Evolutionary conservation across 2,329 filamentous ascomycete genomes (phyloP).

Genomic region (Penicillium thymicola): DNA sequence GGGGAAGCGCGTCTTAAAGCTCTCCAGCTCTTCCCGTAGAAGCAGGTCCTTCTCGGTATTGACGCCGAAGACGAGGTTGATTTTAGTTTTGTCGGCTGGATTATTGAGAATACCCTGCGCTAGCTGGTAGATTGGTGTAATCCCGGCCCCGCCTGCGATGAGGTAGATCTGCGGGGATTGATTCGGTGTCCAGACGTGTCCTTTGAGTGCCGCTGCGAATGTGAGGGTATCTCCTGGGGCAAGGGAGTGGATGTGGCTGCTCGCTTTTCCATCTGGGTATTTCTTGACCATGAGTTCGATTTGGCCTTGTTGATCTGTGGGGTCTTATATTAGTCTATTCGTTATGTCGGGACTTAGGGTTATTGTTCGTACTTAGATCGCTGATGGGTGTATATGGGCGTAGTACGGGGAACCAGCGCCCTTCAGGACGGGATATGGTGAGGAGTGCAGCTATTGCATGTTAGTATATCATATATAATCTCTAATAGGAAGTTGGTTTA

Average conservation of each 20-base stretch:
- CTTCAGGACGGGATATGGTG: conserved; percentile 58
- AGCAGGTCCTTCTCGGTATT: conserved; percentile 63
- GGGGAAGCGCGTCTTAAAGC: conserved; percentile 50
- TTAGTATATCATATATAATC: conserved; percentile 1
- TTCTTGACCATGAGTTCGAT: conserved; percentile 66
- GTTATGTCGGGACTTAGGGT: not conserved
- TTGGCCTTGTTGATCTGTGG: conserved; percentile 53
- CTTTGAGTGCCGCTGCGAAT: conserved; percentile 55
- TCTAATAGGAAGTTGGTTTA: not conserved
- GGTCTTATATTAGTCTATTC: conserved; percentile 1
- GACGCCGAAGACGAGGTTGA: conserved; percentile 65
- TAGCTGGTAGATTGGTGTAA: conserved; percentile 68
- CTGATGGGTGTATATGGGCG: conserved; percentile 67
- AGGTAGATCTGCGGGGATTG: conserved; percentile 55
- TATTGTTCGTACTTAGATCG: conserved; percentile 42
- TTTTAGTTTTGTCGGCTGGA: conserved; percentile 58
- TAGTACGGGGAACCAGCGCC: conserved; percentile 56
- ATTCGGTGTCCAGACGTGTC: conserved; percentile 53
- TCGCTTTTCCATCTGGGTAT: conserved; percentile 64
- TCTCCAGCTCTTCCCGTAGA: conserved; percentile 55
- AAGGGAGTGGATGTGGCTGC: conserved; percentile 64
- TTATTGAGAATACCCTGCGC: conserved; percentile 61
- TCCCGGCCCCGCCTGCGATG: conserved; percentile 69
- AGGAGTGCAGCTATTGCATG: conserved; percentile 52
- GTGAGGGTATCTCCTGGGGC: conserved; percentile 59